Percentiles rank a stretch among this genome's conserved stretches.
Conservation (phyloP, 2,329 filamentous ascomycete genomes). For the Botrytis galanthina region DNA sequence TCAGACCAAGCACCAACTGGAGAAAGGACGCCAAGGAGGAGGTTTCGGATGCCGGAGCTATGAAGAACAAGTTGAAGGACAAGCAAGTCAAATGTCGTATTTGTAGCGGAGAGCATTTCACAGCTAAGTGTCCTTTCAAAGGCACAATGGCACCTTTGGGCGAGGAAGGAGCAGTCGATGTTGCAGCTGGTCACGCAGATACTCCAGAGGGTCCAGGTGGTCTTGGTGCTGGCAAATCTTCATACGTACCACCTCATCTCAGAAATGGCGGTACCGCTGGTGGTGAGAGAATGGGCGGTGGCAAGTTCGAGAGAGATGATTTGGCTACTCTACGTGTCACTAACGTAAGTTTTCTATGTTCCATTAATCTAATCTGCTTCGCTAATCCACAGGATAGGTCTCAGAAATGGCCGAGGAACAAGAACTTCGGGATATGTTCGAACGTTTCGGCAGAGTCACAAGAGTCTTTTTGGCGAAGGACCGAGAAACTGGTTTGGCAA, state of each 20-base stretch:
- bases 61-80: conserved; percentile 87
- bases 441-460: conserved; percentile 93
- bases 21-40: conserved; percentile 84
- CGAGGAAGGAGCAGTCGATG: conserved; percentile 54
- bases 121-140: conserved; percentile 98
- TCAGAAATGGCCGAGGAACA: conserved; percentile 96
- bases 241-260: conserved; percentile 92
- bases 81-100: conserved; percentile 99
- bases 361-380: background rate
- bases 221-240: conserved; percentile 66
- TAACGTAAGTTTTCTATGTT: conserved; percentile 67
- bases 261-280: conserved; percentile 62
- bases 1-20: conserved; percentile 92
- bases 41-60: conserved; percentile 69
- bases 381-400: conserved; percentile 54
- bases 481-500: conserved; percentile 90
- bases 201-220: conserved; percentile 51
- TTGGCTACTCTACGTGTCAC: conserved; percentile 94
- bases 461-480: conserved; percentile 98
- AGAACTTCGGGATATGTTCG: conserved; percentile 96
- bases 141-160: conserved; percentile 94
- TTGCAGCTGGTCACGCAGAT: conserved; percentile 49
- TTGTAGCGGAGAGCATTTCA: conserved; percentile 98
- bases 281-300: conserved; percentile 79
- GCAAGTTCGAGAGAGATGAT: conserved; percentile 96